A percentile compares a stretch with the other conserved stretches of the same genome.
phyloP scores from a whole-genome alignment of 225 moss, liverwort and hornwort genomes.

The Neckera pumila region DNA sequence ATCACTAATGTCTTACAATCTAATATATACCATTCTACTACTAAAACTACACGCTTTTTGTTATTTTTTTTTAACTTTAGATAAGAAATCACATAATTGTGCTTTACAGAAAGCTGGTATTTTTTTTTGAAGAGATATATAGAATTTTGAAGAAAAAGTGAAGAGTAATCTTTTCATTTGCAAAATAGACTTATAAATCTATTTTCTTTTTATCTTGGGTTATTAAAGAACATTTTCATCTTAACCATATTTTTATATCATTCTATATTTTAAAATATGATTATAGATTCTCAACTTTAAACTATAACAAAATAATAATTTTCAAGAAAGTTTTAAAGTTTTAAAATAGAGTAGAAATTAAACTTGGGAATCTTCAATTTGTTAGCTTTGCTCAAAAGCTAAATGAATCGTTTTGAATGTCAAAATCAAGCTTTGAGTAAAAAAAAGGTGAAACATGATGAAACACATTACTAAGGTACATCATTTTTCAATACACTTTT shows the following conservation, averaged over 20 bases:
- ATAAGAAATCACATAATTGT: neutral
- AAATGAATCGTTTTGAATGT: neutral
- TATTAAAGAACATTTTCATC: neutral
- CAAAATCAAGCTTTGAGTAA: neutral
- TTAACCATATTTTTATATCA: neutral
- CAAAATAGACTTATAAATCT: neutral
- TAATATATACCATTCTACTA: neutral
- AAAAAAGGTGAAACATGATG: neutral
- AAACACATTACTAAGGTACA: rapidly evolving
- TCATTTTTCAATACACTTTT: neutral
- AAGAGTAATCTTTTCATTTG: neutral
- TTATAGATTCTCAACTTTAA: neutral
- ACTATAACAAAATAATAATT: neutral
- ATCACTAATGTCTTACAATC: neutral
- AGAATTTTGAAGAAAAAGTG: neutral
- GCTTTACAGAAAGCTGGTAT: neutral
- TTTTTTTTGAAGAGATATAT: neutral
- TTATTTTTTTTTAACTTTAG: neutral
- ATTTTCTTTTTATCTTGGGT: neutral
- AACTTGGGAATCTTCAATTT: neutral
- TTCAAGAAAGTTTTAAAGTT: neutral
- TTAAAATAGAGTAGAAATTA: neutral
- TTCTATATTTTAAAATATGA: neutral
- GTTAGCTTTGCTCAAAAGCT: neutral
- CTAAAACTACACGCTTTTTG: neutral